Evolutionary conservation across 495 filamentous ascomycete species (phyloP).

Genomic region (Lasiosphaeria hispida): DNA sequence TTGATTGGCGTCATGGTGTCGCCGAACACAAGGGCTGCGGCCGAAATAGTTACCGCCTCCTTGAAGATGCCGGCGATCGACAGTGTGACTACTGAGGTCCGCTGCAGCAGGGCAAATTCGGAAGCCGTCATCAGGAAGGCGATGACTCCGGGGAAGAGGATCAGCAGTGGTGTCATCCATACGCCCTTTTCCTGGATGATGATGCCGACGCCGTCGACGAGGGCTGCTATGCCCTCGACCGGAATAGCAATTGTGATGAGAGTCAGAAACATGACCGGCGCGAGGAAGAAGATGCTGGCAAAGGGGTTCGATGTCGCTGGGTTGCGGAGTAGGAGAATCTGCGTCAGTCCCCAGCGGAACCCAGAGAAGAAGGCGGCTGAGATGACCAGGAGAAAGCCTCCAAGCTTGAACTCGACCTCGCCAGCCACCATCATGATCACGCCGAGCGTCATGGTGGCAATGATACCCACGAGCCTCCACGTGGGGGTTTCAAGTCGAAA

Average conservation of each 20-base stretch:
- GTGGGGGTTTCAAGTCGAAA: slow-evolving; percentile 90
- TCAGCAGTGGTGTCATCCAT: slow-evolving; percentile 53
- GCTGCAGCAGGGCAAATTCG: slow-evolving; percentile 92
- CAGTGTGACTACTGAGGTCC: slow-evolving; percentile 92
- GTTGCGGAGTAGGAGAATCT: slow-evolving; percentile 91
- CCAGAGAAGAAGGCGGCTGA: slow-evolving; percentile 91
- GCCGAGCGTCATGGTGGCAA: slow-evolving; percentile 87
- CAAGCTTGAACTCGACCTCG: slow-evolving; percentile 83
- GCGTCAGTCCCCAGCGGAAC: slow-evolving; percentile 95
- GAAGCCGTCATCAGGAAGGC: slow-evolving; percentile 96
- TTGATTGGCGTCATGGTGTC: slow-evolving; percentile 90
- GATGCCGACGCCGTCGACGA: slow-evolving; percentile 59
- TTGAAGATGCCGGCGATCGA: slow-evolving; percentile 99
- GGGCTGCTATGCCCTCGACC: slow-evolving; percentile 71
- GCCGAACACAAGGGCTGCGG: slow-evolving; percentile 83
- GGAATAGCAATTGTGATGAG: slow-evolving; percentile 78
- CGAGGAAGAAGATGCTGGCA: slow-evolving; percentile 93
- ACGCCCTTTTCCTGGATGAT: slow-evolving; percentile 67
- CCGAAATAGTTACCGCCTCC: slow-evolving; percentile 93
- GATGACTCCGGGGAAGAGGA: slow-evolving; percentile 86
- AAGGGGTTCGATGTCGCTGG: slow-evolving; percentile 97
- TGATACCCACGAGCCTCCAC: slow-evolving; percentile 79
- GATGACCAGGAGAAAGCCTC: slow-evolving; percentile 91
- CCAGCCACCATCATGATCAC: slow-evolving; percentile 99
- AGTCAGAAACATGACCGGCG: slow-evolving; percentile 90